phyloP scores from a whole-genome alignment of 768 basidiomycete species.

The Suillus luteus region DNA sequence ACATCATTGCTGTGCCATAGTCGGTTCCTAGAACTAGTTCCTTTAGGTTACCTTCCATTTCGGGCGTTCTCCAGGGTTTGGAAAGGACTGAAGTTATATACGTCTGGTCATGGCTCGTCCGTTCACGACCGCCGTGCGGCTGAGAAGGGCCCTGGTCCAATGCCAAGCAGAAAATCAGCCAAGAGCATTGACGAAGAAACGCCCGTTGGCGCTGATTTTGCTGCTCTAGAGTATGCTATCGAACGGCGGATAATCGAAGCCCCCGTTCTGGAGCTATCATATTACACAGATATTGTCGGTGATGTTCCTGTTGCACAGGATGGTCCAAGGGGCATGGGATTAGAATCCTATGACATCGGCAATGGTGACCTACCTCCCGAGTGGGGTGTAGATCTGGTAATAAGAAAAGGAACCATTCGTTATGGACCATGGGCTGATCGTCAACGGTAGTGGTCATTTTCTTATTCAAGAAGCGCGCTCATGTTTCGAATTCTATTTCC shows the following conservation, averaged over 20 bases:
- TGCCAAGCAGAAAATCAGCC: conserved; percentile 13
- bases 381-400: conserved; percentile 87
- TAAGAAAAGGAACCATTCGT: conserved; percentile 72
- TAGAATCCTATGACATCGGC: conserved; percentile 68
- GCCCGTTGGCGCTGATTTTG: conserved; percentile 55
- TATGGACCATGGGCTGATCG: conserved; percentile 99
- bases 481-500: conserved; percentile 12
- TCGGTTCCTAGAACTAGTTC: conserved; percentile 28
- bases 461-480: background rate
- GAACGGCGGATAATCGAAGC: conserved; percentile 83
- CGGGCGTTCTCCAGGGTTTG: conserved; percentile 51
- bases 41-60: conserved; percentile 40
- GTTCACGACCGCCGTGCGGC: conserved; percentile 2
- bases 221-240: conserved; percentile 79
- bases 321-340: conserved; percentile 32
- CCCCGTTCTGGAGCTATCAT: conserved; percentile 74
- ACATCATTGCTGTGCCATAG: conserved; percentile 14
- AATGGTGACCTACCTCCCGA: conserved; percentile 89
- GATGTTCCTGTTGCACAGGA: conserved; percentile 53
- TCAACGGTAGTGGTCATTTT: conserved; percentile 59
- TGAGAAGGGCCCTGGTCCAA: conserved; percentile 11
- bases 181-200: conserved; percentile 53
- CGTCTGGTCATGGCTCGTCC: conserved; percentile 23
- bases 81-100: conserved; percentile 51
- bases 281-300: conserved; percentile 86